Evolutionary conservation across 306 rosid species (phyloP).

Genomic region (Vachellia collinsii): DNA sequence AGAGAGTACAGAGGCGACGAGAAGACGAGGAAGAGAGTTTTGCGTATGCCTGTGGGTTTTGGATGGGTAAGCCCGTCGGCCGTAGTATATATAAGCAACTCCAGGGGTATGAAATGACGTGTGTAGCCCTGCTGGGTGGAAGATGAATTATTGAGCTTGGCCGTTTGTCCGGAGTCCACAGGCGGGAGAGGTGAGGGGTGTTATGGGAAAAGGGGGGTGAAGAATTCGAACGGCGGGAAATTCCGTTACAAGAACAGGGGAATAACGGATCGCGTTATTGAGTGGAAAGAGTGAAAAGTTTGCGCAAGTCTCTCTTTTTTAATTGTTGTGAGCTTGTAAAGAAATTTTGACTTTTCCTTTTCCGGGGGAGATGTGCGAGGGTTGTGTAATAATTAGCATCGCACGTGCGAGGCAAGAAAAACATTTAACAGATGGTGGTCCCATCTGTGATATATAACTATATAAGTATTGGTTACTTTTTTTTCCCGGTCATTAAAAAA

Average conservation of each 20-base stretch:
- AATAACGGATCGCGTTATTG: constrained; percentile 82
- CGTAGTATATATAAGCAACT: constrained; percentile 45
- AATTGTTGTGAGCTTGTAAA: constrained; percentile 28
- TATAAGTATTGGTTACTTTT: too few relatives aligned
- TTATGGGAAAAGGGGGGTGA: constrained; percentile 13
- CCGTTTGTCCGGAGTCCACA: neutral
- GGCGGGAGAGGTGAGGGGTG: constrained; percentile 7
- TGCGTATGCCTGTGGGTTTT: constrained; percentile 5
- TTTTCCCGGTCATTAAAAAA: too few relatives aligned
- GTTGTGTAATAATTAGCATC: constrained; percentile 62
- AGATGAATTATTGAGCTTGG: neutral
- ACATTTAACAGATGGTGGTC: constrained; percentile 15
- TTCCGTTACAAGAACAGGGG: constrained; percentile 54
- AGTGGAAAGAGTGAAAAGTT: constrained; percentile 45
- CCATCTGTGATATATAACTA: too few relatives aligned
- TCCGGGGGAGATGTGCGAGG: constrained; percentile 30
- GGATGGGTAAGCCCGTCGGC: constrained; percentile 37
- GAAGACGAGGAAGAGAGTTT: constrained; percentile 14
- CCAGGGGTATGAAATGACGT: constrained; percentile 23
- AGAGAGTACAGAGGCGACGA: neutral
- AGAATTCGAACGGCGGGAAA: constrained; percentile 36
- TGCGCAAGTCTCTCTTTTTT: neutral
- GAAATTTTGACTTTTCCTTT: constrained; percentile 45
- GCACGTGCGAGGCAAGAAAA: constrained; percentile 68
- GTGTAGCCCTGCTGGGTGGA: constrained; percentile 35